phyloP scores from a whole-genome alignment of 306 rosid genomes.

The Ammopiptanthus mongolicus region DNA sequence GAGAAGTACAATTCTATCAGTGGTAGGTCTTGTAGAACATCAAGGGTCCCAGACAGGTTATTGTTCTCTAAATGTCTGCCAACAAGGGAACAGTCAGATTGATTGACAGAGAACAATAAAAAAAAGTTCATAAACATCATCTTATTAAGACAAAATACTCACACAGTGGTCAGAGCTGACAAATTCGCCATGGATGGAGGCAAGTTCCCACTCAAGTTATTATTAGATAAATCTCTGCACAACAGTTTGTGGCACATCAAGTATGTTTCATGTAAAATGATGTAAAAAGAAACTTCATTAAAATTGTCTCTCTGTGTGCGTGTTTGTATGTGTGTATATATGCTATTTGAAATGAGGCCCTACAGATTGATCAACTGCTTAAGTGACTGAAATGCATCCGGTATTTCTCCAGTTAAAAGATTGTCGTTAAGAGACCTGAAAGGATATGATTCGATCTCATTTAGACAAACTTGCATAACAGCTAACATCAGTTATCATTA shows the following conservation, averaged over 20 bases:
- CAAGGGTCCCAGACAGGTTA: slow-evolving; percentile 72
- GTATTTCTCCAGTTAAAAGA: slow-evolving; percentile 70
- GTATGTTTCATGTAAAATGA: not conserved
- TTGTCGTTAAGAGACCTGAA: slow-evolving; percentile 84
- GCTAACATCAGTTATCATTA: not conserved
- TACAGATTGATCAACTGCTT: slow-evolving; percentile 70
- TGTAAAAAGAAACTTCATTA: slow-evolving; percentile 14
- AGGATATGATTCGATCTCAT: slow-evolving; percentile 27
- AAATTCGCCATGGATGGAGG: slow-evolving; percentile 63
- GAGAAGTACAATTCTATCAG: slow-evolving; percentile 68
- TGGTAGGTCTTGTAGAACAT: slow-evolving; percentile 74
- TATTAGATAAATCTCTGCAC: slow-evolving; percentile 82
- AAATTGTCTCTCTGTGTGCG: not conserved
- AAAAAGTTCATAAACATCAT: not conserved
- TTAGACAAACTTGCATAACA: slow-evolving; percentile 14
- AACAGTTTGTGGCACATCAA: slow-evolving; percentile 16
- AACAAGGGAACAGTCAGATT: slow-evolving; percentile 36
- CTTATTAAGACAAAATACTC: slow-evolving; percentile 42
- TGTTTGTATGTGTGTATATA: not conserved
- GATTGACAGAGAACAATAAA: not conserved
- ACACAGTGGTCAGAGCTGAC: slow-evolving; percentile 71
- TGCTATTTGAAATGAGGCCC: slow-evolving; percentile 25
- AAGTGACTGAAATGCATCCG: slow-evolving; percentile 63
- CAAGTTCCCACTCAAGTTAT: slow-evolving; percentile 76
- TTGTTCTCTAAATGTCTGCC: slow-evolving; percentile 79